phyloP scores from a whole-genome alignment of 352 stramenopile genomes.

The Globisporangium middletonii region DNA sequence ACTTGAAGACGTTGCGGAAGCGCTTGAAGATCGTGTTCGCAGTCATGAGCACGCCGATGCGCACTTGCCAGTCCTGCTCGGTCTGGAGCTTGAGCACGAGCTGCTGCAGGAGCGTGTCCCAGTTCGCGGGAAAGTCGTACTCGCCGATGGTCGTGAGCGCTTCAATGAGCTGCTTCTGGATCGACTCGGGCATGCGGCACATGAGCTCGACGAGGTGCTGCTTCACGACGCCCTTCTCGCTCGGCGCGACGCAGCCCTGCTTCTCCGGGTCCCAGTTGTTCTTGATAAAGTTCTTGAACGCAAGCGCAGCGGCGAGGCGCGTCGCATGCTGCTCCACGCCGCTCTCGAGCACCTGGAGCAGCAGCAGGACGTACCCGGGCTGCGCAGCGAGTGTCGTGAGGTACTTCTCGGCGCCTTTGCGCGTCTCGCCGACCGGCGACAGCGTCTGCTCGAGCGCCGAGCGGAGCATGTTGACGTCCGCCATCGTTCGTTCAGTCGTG shows the following conservation, averaged over 20 bases:
- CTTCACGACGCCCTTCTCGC: constrained; percentile 95
- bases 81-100: constrained; percentile 92
- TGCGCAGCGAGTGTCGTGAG: constrained; percentile 51
- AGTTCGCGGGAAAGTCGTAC: constrained; percentile 97
- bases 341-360: constrained; percentile 75
- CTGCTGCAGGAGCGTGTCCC: constrained; percentile 92
- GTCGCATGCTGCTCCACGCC: constrained; percentile 50
- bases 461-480: constrained; percentile 65
- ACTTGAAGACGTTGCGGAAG: constrained; percentile 95
- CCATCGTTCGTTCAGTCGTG: constrained; percentile 19
- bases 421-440: constrained; percentile 61
- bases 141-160: constrained; percentile 95
- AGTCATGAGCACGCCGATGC: constrained; percentile 96
- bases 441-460: constrained; percentile 74
- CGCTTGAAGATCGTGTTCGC: constrained; percentile 98
- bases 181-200: constrained; percentile 90
- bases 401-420: constrained; percentile 65
- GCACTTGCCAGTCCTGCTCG: constrained; percentile 87
- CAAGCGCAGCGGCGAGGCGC: constrained; percentile 62
- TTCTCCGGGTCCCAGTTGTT: constrained; percentile 93
- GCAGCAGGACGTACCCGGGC: constrained; percentile 62
- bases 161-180: constrained; percentile 96
- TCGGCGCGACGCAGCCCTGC: constrained; percentile 52
- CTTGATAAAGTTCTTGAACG: constrained; percentile 99
- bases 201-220: constrained; percentile 98